Evolutionary conservation across 2,329 filamentous ascomycete species (phyloP), one percentile per base, ranked within the genome.

Genomic region (Ceratocystis diversiconidia): DNA sequence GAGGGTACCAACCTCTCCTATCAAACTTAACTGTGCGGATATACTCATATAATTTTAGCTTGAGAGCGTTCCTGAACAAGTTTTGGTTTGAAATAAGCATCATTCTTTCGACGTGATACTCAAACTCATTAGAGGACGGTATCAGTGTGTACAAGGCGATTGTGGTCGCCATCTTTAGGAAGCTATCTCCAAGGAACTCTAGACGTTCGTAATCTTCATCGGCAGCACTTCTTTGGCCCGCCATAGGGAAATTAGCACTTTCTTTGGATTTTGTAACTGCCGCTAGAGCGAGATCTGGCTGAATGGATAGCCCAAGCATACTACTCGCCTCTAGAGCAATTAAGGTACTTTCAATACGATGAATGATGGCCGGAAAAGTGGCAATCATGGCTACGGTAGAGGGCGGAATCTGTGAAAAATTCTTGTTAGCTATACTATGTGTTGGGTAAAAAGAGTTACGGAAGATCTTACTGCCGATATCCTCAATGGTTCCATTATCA

Each of bases 131-230:
- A 68, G 88, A 84, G 61, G 88, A 82, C 0, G 90, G 90, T 22
- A 88, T 85, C 32, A 85, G 80, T 0, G 87, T 87, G 72, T 88
- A 97, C 0, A 95, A 79, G 0, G 91, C 86, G 64, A 99, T 91
- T 0, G 92, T 92, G 0, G 92, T 96, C 10, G 89, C 90, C 86
- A 96, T 92, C 75, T 99, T 99, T 67, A 99, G 79, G 71, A 96
- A 96, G 43, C 87, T 89, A 73, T 99, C 94, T 0, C 94, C 94
- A 1, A 97, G 80, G 67, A 96, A 95, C 71, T 99, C 94, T 0
- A 97, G 80, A 12, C 94, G 84, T 74, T 99, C 94, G 71, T 99
- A 99, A 70, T 97, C 97, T 48, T 86, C 87, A 1, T 91, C 90
- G 90, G 96, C 96, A 60, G 92, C 85, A 70, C 91, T 89, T 63